Evolutionary conservation across 2,329 filamentous ascomycete genomes (phyloP), one percentile per base, ranked within the genome.

Genomic region (Incumbomyces delicatus): DNA sequence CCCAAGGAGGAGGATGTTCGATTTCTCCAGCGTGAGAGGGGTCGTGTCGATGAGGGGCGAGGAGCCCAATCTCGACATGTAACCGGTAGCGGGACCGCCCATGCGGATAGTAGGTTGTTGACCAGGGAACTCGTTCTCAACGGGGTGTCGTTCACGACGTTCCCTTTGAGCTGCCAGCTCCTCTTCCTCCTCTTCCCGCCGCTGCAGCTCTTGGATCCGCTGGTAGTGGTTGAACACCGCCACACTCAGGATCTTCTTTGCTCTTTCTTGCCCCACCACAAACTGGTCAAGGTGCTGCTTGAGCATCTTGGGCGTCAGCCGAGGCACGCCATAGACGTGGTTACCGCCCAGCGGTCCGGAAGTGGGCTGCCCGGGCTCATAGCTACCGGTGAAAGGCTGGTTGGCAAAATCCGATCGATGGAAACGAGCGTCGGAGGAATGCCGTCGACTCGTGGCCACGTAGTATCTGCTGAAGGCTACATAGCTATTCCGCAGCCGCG

Each of bases 201-300:
- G 74, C 58, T 87, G 77, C 18, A 83, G 60, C 64, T 85, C 81
- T 57, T 89, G 81, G 50, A 95, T 77, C 39, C 86, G 80, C 65
- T 95, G 87, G 62, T 96, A 95, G 63, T 98, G 92, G 61, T 96
- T 95, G 70, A 94, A 95, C 22, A 98, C 85, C 6, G 90, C 88
- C 2, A 90, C 83, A 53, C 87, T 92, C 53, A 96, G 80, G 12
- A 89, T 86, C 65, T 94, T 94, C 73, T 98, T 73, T 22, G 92
- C 88, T 50, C 87, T 80, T 55, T 95, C 87, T 65, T 98, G 92
- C 34, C 90, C 92, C 3, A 98, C 90, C 1, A 98, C 90, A 63
- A 94, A 98, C 61, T 92, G 85, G 63, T 98, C 92, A 29, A 96
- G 80, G 59, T 92, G 85, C 60, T 87, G 81, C 71, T 96, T 95